Base-by-base conservation (phyloP, 192 early-diverging fungal species). In the Coemansia sp. region DNA sequence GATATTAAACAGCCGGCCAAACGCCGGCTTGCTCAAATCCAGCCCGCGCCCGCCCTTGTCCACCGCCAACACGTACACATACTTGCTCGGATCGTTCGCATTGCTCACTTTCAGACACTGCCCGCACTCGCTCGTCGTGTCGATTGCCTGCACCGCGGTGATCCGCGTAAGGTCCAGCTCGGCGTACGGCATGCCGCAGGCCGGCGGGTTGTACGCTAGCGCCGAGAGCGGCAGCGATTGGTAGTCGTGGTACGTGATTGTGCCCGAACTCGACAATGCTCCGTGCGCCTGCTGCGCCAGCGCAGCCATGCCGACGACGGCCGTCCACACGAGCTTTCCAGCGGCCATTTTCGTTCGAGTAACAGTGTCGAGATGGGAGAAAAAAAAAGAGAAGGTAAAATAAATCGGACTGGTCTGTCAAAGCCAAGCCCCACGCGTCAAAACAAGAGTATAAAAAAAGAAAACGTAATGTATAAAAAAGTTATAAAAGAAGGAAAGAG, bases 181-280 rank as follows among this genome's bases (percentile, higher is more conserved):
- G 1, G 59, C 69, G 25, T 80, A 83, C 1, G 81, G 72, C 73
- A 81, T 81, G 22, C 81, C 81, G 50, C 81, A 83, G 10, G 70
- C 69, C 4, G 80, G 80, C 8, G 81, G 81, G 55, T 80, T 83
- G 38, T 56, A 64, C 11, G 46, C 47, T 3, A 82, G 53, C 8
- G 49, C 50, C 11, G 44, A 50, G 0, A 65, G 55, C 0, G 78
- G 65, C 14, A 81, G 47, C n/a, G 61, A 40, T 23, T 67, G 62
- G 59, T 80, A 80, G 50, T 80, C 73, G 47, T 75, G 68, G 35
- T 66, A 74, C 5, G 72, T 70, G 29, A 80, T 75, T 17, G 49
- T 51, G 27, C 61, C 67, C 2, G 78, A 68, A 8, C 78, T 73
- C 1, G 58, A 53, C 41, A 80, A 48, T 22, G 22, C 29, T 19